phyloP scores from a whole-genome alignment of 768 basidiomycete species.

The Cystobasidium tubakii region DNA sequence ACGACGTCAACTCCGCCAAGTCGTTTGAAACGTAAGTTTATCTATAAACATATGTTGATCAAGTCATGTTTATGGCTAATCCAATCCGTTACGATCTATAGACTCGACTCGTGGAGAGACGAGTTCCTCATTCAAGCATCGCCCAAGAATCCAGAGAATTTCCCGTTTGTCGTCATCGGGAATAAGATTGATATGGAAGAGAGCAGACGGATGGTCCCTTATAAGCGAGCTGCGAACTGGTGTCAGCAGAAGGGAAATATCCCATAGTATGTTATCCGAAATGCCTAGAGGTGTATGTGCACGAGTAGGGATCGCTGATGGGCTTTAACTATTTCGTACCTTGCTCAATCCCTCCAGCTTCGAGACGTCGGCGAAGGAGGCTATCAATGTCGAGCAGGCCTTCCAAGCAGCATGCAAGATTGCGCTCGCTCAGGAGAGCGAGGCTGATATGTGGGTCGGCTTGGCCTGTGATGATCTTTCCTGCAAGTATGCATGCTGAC shows the following conservation, averaged over 20 bases:
- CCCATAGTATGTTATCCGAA: slow-evolving; percentile 73
- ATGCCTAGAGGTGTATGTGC: no score
- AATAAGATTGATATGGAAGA: slow-evolving; percentile 99
- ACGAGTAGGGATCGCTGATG: no score
- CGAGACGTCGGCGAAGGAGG: slow-evolving; percentile 99
- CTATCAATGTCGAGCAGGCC: slow-evolving; percentile 98
- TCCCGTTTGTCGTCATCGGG: slow-evolving; percentile 97
- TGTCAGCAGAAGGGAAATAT: slow-evolving; percentile 99
- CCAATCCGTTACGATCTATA: background rate
- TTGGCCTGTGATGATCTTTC: slow-evolving; percentile 14
- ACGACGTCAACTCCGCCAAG: slow-evolving; percentile 97
- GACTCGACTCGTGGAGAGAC: slow-evolving; percentile 94
- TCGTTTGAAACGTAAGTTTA: slow-evolving; percentile 72
- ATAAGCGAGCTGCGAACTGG: slow-evolving; percentile 99
- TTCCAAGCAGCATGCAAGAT: slow-evolving; percentile 99
- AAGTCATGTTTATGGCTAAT: background rate
- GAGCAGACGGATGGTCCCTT: slow-evolving; percentile 94
- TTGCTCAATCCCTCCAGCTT: slow-evolving; percentile 53
- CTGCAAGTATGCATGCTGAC: background rate
- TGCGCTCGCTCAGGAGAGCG: slow-evolving; percentile 91
- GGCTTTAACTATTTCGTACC: no score
- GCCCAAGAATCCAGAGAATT: slow-evolving; percentile 98
- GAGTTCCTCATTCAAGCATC: slow-evolving; percentile 98
- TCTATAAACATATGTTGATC: background rate
- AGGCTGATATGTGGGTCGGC: slow-evolving; percentile 74